Percentiles rank a stretch among this genome's conserved stretches.
These are phyloP conservation scores for Piedraia hortae DNA, from an alignment of 2,329 filamentous ascomycete species.

Conservation along the genomic window DNA sequence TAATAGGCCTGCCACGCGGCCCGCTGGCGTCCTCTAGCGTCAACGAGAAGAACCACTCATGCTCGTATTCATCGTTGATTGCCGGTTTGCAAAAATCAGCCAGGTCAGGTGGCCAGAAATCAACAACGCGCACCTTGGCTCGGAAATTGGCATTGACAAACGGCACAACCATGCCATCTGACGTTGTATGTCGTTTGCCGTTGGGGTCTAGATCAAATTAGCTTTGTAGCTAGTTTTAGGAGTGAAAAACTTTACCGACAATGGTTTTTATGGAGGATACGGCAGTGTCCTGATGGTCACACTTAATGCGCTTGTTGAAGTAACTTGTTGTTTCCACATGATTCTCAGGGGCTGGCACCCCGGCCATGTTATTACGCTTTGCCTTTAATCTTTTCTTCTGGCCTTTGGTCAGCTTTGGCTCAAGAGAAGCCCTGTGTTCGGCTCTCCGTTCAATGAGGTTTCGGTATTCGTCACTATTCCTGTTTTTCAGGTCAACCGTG, in stretches of 20 bases:
- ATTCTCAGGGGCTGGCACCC: too few species aligned
- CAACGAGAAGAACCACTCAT: conserved; percentile 57
- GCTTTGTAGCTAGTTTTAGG: too few species aligned
- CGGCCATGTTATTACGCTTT: too few species aligned
- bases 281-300: conserved; percentile 17
- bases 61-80: conserved; percentile 3
- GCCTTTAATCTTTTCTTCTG: too few species aligned
- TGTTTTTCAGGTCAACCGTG: too few species aligned
- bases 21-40: conserved; percentile 51
- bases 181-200: conserved; percentile 18
- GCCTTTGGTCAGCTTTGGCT: too few species aligned
- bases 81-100: conserved; percentile 36
- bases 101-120: conserved; percentile 45
- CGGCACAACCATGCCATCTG: conserved; percentile 5
- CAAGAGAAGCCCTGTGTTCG: conserved; percentile 27
- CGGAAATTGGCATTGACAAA: conserved; percentile 37
- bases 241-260: too few species aligned
- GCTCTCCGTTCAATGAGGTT: conserved; percentile 31
- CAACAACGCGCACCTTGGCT: conserved; percentile 45
- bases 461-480: conserved; percentile 13
- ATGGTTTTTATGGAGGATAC: conserved; percentile 21
- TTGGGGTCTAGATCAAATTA: conserved; percentile 18
- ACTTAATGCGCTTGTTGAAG: conserved; percentile 14
- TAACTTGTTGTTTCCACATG: too few species aligned
- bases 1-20: too few species aligned